A percentile compares a stretch with the other conserved stretches of the same genome.
These are phyloP conservation scores for Diaporthe caulivora DNA, from an alignment of 2,329 filamentous ascomycete species.

Conservation along the genomic window DNA sequence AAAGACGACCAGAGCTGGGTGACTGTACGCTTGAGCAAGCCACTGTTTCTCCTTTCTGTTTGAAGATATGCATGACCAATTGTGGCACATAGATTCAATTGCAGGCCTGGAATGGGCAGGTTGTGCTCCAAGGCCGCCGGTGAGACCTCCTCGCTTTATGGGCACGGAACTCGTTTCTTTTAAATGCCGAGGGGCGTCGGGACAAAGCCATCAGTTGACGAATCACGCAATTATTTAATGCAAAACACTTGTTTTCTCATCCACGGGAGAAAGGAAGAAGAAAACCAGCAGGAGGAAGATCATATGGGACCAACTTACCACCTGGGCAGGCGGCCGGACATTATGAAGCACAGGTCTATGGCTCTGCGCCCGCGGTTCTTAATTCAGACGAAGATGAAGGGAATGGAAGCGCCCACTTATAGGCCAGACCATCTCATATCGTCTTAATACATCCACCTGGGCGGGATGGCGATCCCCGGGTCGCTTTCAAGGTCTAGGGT, in stretches of 20 bases:
- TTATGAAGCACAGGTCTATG: too few relatives aligned
- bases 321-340: too few relatives aligned
- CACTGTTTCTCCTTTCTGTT: background rate
- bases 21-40: background rate
- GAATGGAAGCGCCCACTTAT: background rate
- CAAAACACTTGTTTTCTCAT: too few relatives aligned
- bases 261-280: too few relatives aligned
- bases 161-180: background rate
- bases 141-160: background rate
- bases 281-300: too few relatives aligned
- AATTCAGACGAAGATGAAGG: too few relatives aligned
- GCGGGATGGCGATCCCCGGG: background rate
- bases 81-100: background rate
- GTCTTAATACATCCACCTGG: background rate
- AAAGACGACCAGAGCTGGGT: background rate
- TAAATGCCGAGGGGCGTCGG: background rate
- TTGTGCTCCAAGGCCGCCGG: background rate
- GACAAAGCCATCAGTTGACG: too few relatives aligned
- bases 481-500: background rate
- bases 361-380: too few relatives aligned
- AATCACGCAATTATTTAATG: too few relatives aligned
- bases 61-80: fast-evolving
- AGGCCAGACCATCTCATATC: background rate
- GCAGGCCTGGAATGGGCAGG: background rate
- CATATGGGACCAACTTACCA: too few relatives aligned